phyloP scores from a whole-genome alignment of 192 early-diverging fungal genomes.

The Mortierella claussenii region DNA sequence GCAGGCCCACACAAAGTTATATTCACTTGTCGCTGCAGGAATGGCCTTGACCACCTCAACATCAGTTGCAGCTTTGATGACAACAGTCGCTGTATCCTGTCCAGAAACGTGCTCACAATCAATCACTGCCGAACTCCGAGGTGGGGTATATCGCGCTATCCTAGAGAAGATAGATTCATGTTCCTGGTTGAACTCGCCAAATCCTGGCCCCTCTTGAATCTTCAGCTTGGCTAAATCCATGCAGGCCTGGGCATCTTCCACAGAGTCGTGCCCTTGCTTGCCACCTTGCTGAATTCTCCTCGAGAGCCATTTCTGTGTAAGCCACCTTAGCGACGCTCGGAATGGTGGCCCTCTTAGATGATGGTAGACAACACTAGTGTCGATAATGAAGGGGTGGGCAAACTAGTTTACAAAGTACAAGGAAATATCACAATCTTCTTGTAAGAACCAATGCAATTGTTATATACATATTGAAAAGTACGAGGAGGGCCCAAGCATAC shows the following conservation, averaged over 20 bases:
- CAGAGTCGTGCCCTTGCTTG: constrained; percentile 68
- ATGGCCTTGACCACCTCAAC: constrained; percentile 18
- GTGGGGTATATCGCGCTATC: constrained; percentile 14
- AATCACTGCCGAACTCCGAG: constrained; percentile 37
- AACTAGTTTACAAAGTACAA: constrained; percentile 19
- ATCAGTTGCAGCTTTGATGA: constrained; percentile 21
- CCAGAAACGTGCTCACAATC: constrained; percentile 18
- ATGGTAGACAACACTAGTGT: constrained; percentile 69
- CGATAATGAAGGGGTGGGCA: constrained; percentile 68
- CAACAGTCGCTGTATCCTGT: not conserved
- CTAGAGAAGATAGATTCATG: constrained; percentile 29
- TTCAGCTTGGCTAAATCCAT: constrained; percentile 72
- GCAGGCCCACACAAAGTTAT: constrained; percentile 35
- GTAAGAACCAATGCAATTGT: not conserved
- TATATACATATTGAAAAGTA: not conserved
- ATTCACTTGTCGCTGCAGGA: constrained; percentile 4
- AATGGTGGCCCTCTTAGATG: constrained; percentile 61
- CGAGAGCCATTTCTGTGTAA: constrained; percentile 60
- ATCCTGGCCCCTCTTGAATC: constrained; percentile 52
- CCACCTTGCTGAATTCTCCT: constrained; percentile 65
- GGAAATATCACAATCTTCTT: no score
- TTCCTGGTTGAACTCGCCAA: constrained; percentile 52
- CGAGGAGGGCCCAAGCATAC: constrained; percentile 24
- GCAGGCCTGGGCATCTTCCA: constrained; percentile 73
- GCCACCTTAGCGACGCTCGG: constrained; percentile 61